Evolutionary conservation across 2,329 filamentous ascomycete genomes (phyloP).

Genomic region (Hymenoscyphus scutula): DNA sequence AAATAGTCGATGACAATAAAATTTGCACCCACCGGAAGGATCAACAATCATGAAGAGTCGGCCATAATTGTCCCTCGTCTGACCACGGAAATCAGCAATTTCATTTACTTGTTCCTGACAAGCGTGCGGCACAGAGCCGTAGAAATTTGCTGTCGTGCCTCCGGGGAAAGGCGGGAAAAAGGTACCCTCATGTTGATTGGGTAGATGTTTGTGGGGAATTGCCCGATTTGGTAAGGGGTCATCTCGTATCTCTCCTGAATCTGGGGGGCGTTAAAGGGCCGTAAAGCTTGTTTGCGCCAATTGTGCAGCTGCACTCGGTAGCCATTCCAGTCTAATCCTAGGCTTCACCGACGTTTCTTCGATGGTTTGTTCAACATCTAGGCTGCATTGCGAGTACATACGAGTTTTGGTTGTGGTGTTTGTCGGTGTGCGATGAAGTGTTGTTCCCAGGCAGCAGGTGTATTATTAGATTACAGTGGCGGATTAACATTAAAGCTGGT

Average conservation of each 20-base stretch:
- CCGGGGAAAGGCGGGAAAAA: not conserved
- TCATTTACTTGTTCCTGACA: not conserved
- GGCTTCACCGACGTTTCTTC: too few species aligned
- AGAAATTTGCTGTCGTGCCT: not conserved
- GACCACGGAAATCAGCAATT: not conserved
- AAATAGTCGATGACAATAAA: not conserved
- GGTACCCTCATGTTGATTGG: not conserved
- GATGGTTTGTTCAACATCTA: too few species aligned
- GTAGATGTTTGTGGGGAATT: not conserved
- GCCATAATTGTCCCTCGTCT: not conserved
- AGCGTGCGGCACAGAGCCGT: not conserved
- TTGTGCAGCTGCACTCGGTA: too few species aligned
- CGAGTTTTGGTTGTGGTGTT: too few species aligned
- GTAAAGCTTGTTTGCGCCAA: not conserved
- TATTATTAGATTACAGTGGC: too few species aligned
- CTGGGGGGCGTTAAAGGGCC: not conserved
- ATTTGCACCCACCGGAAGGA: not conserved
- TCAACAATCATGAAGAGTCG: not conserved
- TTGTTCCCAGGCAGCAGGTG: too few species aligned
- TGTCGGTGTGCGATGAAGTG: too few species aligned
- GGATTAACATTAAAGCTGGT: too few species aligned
- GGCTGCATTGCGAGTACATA: too few species aligned
- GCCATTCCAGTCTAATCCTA: slow-evolving; percentile 17
- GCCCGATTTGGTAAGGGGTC: not conserved
- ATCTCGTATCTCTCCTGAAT: not conserved